Conservation (phyloP, 805 yeast species). For the Candida corydali region DNA sequence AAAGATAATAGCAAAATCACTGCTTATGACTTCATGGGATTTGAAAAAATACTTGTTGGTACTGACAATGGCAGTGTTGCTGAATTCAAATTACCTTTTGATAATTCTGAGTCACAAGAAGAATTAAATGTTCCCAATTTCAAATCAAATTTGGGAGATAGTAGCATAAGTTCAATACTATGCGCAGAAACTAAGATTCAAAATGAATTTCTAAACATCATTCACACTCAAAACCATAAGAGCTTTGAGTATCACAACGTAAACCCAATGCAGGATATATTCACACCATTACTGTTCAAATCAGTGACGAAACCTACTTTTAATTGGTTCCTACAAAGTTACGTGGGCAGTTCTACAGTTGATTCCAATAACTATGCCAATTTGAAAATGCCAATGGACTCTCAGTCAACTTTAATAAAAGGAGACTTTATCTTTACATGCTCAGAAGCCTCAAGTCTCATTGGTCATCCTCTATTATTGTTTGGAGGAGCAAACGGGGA, state of each 20-base stretch:
- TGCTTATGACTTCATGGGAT: constrained; percentile 44
- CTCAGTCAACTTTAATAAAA: constrained; percentile 9
- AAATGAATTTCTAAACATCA: constrained; percentile 19
- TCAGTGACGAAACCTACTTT: constrained; percentile 25
- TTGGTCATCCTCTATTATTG: constrained; percentile 36
- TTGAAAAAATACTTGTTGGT: constrained; percentile 50
- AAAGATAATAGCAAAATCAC: constrained; percentile 28
- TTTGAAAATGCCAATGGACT: constrained; percentile 1
- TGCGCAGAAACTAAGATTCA: constrained; percentile 19
- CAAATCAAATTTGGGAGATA: constrained; percentile 25
- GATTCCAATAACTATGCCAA: constrained; percentile 16
- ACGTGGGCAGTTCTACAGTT: constrained; percentile 21
- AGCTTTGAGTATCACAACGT: constrained; percentile 20
- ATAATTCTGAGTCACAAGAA: constrained; percentile 5
- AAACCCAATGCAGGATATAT: constrained; percentile 23
- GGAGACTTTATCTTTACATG: constrained; percentile 29
- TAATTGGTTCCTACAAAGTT: constrained; percentile 23
- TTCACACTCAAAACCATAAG: constrained; percentile 28
- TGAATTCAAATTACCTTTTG: constrained; percentile 46
- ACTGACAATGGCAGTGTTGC: constrained; percentile 55
- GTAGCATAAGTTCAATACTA: constrained; percentile 24
- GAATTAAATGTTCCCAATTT: constrained; percentile 29
- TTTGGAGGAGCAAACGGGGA: constrained; percentile 35
- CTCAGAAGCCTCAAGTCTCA: constrained; percentile 23
- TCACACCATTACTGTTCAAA: constrained; percentile 21